These are phyloP conservation scores for Eucalyptus urophylla DNA, from an alignment of 345 rosid species.

Conservation along the genomic window DNA sequence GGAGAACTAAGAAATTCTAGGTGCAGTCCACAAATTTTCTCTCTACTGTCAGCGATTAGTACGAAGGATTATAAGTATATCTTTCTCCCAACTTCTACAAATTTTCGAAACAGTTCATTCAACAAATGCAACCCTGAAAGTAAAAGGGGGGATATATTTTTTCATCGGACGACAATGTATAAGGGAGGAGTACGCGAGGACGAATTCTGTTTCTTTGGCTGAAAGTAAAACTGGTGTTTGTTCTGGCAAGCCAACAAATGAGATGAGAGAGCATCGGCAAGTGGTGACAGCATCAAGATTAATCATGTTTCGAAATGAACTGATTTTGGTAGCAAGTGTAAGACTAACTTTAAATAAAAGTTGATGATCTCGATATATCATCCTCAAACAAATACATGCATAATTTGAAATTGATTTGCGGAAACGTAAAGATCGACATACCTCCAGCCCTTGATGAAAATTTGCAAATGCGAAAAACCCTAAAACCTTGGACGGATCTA, in stretches of 20 bases:
- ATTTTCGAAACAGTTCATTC: neutral
- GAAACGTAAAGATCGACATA: no score
- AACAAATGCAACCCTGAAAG: neutral
- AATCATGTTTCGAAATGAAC: neutral
- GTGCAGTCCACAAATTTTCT: neutral
- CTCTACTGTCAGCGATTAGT: neutral
- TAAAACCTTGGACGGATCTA: no score
- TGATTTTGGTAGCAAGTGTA: no score
- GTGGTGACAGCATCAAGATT: neutral
- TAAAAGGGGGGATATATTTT: neutral
- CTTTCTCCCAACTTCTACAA: neutral
- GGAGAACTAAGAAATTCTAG: neutral
- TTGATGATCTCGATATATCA: no score
- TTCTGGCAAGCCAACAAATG: neutral
- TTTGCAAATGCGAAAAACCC: no score
- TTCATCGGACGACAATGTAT: neutral
- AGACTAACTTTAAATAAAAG: no score
- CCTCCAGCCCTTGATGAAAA: no score
- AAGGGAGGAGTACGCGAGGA: neutral
- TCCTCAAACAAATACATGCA: no score
- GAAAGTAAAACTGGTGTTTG: neutral
- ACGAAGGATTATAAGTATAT: neutral
- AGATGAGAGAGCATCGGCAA: neutral
- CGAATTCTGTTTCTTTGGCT: neutral
- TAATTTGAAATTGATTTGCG: no score